Evolutionary conservation across 2,329 filamentous ascomycete genomes (phyloP).

Genomic region (Myriosclerotinia curreyana): DNA sequence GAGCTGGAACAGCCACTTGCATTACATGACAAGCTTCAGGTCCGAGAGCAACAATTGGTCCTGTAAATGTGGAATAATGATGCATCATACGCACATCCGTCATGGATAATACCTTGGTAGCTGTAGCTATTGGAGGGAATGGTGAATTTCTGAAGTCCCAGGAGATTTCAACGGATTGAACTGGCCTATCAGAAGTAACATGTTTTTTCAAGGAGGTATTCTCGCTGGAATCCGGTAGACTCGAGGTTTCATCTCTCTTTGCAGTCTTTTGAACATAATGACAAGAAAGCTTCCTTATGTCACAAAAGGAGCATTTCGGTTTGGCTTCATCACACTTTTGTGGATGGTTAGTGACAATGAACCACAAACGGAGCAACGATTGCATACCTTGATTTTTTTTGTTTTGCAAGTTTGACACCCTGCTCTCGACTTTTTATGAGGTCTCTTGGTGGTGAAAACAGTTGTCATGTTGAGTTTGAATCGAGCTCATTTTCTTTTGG

Average conservation of each 20-base stretch:
- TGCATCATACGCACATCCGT: constrained; percentile 35
- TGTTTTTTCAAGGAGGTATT: background rate
- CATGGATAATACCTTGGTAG: constrained; percentile 28
- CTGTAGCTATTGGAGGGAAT: constrained; percentile 24
- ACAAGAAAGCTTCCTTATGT: constrained; percentile 33
- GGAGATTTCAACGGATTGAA: background rate
- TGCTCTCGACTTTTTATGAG: constrained; percentile 38
- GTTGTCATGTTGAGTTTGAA: constrained; percentile 1
- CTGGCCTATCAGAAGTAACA: background rate
- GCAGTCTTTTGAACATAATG: constrained; percentile 24
- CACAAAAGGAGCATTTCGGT: constrained; percentile 36
- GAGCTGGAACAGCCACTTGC: constrained; percentile 30
- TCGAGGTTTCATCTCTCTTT: background rate
- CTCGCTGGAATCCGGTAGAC: background rate
- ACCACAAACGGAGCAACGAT: background rate
- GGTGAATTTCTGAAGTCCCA: constrained; percentile 23
- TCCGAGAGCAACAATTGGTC: constrained; percentile 27
- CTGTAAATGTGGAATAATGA: constrained; percentile 34
- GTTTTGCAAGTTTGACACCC: constrained; percentile 37
- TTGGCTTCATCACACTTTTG: constrained; percentile 36
- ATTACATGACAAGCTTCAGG: constrained; percentile 25
- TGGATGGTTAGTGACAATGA: constrained; percentile 15
- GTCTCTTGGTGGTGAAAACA: constrained; percentile 35
- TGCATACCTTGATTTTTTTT: constrained; percentile 37
- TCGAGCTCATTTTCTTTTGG: background rate